Conservation (phyloP, 495 filamentous ascomycete species). For the Daldinia vernicosa region DNA sequence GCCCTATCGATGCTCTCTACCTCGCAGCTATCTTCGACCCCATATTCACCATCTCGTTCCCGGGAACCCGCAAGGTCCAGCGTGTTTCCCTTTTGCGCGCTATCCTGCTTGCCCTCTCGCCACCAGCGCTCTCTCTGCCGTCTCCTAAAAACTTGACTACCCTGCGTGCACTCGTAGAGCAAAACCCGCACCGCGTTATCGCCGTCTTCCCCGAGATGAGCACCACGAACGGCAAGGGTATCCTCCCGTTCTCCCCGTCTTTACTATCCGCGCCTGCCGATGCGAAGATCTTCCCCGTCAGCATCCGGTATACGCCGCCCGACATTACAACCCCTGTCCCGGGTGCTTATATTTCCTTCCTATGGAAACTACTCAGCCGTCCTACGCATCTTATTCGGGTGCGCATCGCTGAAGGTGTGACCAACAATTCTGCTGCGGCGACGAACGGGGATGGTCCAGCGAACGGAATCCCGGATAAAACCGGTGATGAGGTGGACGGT, state of each 20-base stretch:
- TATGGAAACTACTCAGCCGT: slow-evolving; percentile 86
- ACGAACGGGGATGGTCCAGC: slow-evolving; percentile 40
- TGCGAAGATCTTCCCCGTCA: slow-evolving; percentile 86
- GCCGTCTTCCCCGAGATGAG: slow-evolving; percentile 92
- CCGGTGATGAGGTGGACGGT: slow-evolving; percentile 46
- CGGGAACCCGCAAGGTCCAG: slow-evolving; percentile 74
- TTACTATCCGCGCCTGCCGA: slow-evolving; percentile 70
- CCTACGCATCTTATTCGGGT: slow-evolving; percentile 91
- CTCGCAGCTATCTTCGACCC: slow-evolving; percentile 97
- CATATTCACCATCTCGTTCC: slow-evolving; percentile 87
- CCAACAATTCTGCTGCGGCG: slow-evolving; percentile 54
- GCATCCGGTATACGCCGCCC: slow-evolving; percentile 82
- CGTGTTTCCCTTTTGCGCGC: slow-evolving; percentile 78
- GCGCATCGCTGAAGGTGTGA: slow-evolving; percentile 78
- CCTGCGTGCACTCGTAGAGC: slow-evolving; percentile 66
- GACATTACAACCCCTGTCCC: slow-evolving; percentile 94
- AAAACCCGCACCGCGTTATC: slow-evolving; percentile 76
- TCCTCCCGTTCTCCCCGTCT: slow-evolving; percentile 80
- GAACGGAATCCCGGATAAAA: slow-evolving; percentile 42
- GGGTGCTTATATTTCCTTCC: slow-evolving; percentile 68
- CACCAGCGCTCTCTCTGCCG: slow-evolving; percentile 59
- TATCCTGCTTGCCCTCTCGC: slow-evolving; percentile 75
- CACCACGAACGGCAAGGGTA: slow-evolving; percentile 92
- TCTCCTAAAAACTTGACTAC: slow-evolving; percentile 60
- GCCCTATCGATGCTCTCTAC: slow-evolving; percentile 91